Evolutionary conservation across 768 basidiomycete genomes (phyloP).

Genomic region (Cubamyces sp.): DNA sequence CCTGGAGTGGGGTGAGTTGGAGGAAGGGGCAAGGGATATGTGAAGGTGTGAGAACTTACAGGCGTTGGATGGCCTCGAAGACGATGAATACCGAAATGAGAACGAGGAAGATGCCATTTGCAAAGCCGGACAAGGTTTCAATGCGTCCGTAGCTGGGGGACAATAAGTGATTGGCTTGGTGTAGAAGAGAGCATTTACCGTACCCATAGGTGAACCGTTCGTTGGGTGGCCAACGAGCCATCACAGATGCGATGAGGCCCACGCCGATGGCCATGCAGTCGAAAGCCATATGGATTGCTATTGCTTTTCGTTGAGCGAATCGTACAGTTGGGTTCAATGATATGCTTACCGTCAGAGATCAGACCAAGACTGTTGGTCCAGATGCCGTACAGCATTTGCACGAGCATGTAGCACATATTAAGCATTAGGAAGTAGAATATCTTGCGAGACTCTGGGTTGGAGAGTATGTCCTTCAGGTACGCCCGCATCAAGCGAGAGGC

Average conservation of each 20-base stretch:
- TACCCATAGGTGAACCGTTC: slow-evolving; percentile 95
- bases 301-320: neutral
- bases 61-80: slow-evolving; percentile 94
- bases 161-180: neutral
- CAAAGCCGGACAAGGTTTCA: slow-evolving; percentile 96
- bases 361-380: slow-evolving; percentile 97
- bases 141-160: slow-evolving; percentile 83
- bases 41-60: slow-evolving; percentile 52
- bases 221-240: slow-evolving; percentile 98
- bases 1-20: slow-evolving; percentile 41
- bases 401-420: slow-evolving; percentile 94
- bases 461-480: slow-evolving; percentile 89
- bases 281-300: slow-evolving; percentile 99
- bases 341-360: slow-evolving; percentile 84
- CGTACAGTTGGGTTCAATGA: neutral
- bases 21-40: accelerated
- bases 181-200: slow-evolving; percentile 28
- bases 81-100: slow-evolving; percentile 97
- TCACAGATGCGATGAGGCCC: slow-evolving; percentile 93
- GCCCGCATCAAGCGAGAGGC: slow-evolving; percentile 46
- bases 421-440: slow-evolving; percentile 97
- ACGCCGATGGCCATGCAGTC: slow-evolving; percentile 98
- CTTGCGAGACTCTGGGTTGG: slow-evolving; percentile 89
- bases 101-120: slow-evolving; percentile 93
- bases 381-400: slow-evolving; percentile 96